phyloP scores from a whole-genome alignment of 139 green algal species.

The Cymbomonas tetramitiformis region DNA sequence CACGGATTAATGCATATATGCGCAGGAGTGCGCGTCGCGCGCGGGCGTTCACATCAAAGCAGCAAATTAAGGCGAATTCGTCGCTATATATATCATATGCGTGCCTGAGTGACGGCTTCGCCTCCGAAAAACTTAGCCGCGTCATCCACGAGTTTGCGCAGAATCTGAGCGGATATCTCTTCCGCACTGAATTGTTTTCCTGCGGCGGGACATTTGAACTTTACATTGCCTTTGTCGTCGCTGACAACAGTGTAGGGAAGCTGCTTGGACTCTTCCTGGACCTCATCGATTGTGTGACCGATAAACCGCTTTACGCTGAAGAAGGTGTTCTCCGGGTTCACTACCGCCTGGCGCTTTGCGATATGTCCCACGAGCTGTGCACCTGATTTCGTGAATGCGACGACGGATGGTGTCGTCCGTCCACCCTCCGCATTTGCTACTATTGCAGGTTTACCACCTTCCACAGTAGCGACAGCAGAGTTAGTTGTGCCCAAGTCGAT shows the following conservation, averaged over 20 bases:
- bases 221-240: slow-evolving; percentile 23
- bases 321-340: slow-evolving; percentile 22
- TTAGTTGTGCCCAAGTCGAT: slow-evolving; percentile 98
- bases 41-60: too few relatives aligned
- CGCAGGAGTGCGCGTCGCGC: too few relatives aligned
- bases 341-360: slow-evolving; percentile 15
- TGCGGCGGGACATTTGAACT: slow-evolving; percentile 2
- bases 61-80: too few relatives aligned
- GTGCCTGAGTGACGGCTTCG: too few relatives aligned
- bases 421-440: too few relatives aligned
- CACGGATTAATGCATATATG: too few relatives aligned
- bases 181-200: slow-evolving; percentile 29
- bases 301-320: slow-evolving; percentile 29
- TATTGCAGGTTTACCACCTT: too few relatives aligned
- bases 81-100: too few relatives aligned
- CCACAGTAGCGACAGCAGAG: too few relatives aligned
- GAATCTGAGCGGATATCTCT: slow-evolving; percentile 37
- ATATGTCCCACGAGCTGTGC: slow-evolving; percentile 19
- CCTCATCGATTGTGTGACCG: slow-evolving; percentile 15
- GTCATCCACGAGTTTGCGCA: slow-evolving; percentile 66
- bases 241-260: slow-evolving; percentile 15
- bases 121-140: too few relatives aligned
- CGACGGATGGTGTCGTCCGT: too few relatives aligned
- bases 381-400: slow-evolving; percentile 21
- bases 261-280: slow-evolving; percentile 3